phyloP scores from a whole-genome alignment of 805 yeast genomes.

The Schwanniomyces polymorphus region DNA sequence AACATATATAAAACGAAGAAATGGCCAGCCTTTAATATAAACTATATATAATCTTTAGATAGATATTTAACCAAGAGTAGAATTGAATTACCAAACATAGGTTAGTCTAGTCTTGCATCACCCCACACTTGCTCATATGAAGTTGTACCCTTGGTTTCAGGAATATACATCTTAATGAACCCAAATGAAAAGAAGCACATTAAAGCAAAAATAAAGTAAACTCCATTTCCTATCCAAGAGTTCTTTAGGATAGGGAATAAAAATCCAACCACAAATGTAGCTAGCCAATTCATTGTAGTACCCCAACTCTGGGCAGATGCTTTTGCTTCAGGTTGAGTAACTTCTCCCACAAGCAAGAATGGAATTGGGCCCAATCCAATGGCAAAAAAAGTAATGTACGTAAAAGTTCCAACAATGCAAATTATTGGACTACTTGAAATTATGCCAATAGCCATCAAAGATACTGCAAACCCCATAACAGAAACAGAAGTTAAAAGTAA shows the following conservation, averaged over 20 bases:
- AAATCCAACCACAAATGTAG: slow-evolving; percentile 80
- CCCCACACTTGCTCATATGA: slow-evolving; percentile 73
- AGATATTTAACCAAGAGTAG: neutral
- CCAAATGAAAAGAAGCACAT: slow-evolving; percentile 51
- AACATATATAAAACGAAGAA: too few species aligned
- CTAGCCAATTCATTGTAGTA: slow-evolving; percentile 85
- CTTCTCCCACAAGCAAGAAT: slow-evolving; percentile 81
- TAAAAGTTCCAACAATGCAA: slow-evolving; percentile 63
- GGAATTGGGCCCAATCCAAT: slow-evolving; percentile 96
- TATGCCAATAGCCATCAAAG: slow-evolving; percentile 68
- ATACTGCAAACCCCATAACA: slow-evolving; percentile 66
- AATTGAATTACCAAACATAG: neutral
- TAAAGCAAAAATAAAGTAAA: slow-evolving; percentile 69
- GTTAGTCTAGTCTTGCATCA: neutral
- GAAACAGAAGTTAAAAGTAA: slow-evolving; percentile 64
- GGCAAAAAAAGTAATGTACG: slow-evolving; percentile 84
- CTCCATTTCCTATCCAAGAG: slow-evolving; percentile 67
- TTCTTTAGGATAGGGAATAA: slow-evolving; percentile 73
- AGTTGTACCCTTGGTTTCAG: slow-evolving; percentile 72
- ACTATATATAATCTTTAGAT: neutral
- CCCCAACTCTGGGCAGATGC: slow-evolving; percentile 93
- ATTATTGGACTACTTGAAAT: slow-evolving; percentile 42
- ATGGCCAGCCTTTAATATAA: neutral
- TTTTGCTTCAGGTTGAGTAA: slow-evolving; percentile 77
- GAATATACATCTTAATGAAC: slow-evolving; percentile 52